Evolutionary conservation across 306 rosid genomes (phyloP), one percentile per base, ranked within the genome.

Genomic region (Cucurbita pepo): DNA sequence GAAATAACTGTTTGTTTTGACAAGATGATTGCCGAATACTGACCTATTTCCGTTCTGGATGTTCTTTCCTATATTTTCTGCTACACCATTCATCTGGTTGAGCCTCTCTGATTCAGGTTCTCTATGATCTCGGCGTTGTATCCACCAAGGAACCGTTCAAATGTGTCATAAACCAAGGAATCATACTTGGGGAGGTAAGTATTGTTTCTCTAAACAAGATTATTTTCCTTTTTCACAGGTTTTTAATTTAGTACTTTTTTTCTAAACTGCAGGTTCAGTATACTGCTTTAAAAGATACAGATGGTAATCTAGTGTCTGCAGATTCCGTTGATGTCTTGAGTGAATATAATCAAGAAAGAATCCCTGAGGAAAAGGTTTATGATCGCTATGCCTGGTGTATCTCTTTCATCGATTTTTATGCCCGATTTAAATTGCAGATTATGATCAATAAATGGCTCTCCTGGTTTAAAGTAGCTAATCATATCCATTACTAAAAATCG

Each of bases 121-220:
- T 90, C 71, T 89, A 81, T 61, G 98, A 94, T 81, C 83, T 94
- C 76, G 98, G 98, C 72, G 83, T 86, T 62, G 96, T 94, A 47
- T 90, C 97, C 73, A 83, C 97, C 77, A 94, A 87, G 79, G 98
- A 94, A 80, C 98, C 98, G 48, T 94, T 94, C 84, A 90, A 90
- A 75, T 94, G 98, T 82, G 98, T 94, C 78, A 94, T 94, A 83
- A 94, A 94, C 80, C 98, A 90, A 89, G 98, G 98, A 76, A 87
- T 90, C 74, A 89, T 94, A 81, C 98, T 90, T 66, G 98, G 98
- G 34, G 96, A 94, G 85, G 98, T 93, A 83, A 77, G 85, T 83
- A 21, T 59, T 56, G 66, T 79, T 71, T 76, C 67, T 79, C 76
- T 55, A 44, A 59, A 72, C 73, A 57, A 41, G 55, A 69, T 22